Conservation (phyloP, 345 rosid genomes). For the Aquilaria malaccensis region DNA sequence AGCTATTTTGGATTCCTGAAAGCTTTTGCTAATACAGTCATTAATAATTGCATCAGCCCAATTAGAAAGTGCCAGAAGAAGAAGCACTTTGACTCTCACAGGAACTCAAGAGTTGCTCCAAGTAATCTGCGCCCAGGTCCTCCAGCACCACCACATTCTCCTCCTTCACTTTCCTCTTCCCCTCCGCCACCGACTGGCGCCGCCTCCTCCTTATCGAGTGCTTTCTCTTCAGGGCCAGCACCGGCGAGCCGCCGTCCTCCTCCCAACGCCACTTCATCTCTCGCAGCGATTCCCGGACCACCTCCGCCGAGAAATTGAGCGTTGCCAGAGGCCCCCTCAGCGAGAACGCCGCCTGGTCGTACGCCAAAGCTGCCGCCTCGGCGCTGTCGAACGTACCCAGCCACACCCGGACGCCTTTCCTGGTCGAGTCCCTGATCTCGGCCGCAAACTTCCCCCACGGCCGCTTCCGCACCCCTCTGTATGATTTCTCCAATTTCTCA, state of each 20-base stretch:
- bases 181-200: not conserved
- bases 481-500: conserved; percentile 28
- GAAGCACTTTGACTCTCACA: conserved; percentile 14
- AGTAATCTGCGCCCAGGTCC: conserved; percentile 64
- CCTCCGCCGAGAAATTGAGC: conserved; percentile 56
- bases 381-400: conserved; percentile 67
- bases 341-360: conserved; percentile 69
- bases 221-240: conserved; percentile 46
- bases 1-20: too few species aligned
- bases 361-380: conserved; percentile 70
- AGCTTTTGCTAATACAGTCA: too few species aligned
- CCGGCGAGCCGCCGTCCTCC: conserved; percentile 55
- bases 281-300: conserved; percentile 44
- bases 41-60: too few species aligned
- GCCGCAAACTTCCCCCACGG: conserved; percentile 83
- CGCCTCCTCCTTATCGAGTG: conserved; percentile 43
- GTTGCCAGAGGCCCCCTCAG: conserved; percentile 47
- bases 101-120: conserved; percentile 61
- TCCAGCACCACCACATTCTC: conserved; percentile 47
- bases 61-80: too few species aligned
- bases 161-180: conserved; percentile 11
- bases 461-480: conserved; percentile 62
- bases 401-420: conserved; percentile 68
- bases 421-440: conserved; percentile 64
- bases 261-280: conserved; percentile 36